phyloP scores from a whole-genome alignment of 2,329 filamentous ascomycete genomes.

The Elsinoe arachidis region DNA sequence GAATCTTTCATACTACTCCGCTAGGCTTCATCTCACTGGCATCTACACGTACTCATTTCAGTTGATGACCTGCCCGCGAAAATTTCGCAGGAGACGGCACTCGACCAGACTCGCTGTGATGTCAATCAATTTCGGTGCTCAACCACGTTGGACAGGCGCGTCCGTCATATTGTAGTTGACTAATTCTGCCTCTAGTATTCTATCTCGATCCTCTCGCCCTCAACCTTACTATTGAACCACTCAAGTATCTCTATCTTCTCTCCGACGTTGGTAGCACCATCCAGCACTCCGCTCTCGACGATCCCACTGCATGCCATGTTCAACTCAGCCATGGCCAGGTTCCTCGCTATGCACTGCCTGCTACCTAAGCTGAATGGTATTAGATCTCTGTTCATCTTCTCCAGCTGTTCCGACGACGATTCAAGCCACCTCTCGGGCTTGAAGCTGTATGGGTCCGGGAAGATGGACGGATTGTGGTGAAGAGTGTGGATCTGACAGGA shows the following conservation, averaged over 20 bases:
- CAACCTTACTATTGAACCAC: slow-evolving; percentile 49
- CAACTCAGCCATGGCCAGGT: slow-evolving; percentile 40
- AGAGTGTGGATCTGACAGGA: slow-evolving; percentile 39
- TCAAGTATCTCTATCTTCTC: slow-evolving; percentile 43
- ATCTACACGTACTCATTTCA: too few species aligned
- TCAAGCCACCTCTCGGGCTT: slow-evolving; percentile 43
- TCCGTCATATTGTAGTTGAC: too few species aligned
- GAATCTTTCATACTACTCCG: too few species aligned
- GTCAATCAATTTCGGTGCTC: too few species aligned
- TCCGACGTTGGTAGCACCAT: slow-evolving; percentile 34
- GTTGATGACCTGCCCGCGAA: too few species aligned
- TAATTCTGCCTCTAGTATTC: slow-evolving; percentile 2
- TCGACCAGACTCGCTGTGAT: too few species aligned
- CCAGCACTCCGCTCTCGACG: slow-evolving; percentile 36
- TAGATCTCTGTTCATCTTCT: slow-evolving; percentile 36
- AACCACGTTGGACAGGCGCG: too few species aligned
- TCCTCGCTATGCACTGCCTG: slow-evolving; percentile 43
- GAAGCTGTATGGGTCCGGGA: slow-evolving; percentile 36
- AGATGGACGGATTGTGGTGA: slow-evolving; percentile 38
- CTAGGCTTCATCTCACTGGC: too few species aligned
- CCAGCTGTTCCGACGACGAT: slow-evolving; percentile 18
- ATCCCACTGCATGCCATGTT: slow-evolving; percentile 36
- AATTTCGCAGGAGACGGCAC: too few species aligned
- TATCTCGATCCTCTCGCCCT: slow-evolving; percentile 41
- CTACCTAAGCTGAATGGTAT: slow-evolving; percentile 44